Percentiles rank a stretch among this genome's conserved stretches.
Conservation (phyloP, 306 rosid genomes). For the Chamaecrista fasciculata region DNA sequence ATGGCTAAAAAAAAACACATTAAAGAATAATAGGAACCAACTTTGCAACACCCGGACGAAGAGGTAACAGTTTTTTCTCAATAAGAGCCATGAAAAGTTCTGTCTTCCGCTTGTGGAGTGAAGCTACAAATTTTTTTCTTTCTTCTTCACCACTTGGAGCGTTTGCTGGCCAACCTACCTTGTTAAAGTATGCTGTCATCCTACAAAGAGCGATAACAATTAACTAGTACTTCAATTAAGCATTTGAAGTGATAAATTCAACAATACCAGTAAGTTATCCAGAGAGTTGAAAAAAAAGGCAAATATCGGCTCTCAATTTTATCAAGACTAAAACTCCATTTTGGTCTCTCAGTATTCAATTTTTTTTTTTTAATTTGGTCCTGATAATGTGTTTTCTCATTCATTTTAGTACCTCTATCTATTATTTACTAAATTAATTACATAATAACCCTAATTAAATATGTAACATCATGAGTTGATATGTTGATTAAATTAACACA, state of each 20-base stretch:
- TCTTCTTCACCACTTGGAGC: slow-evolving; percentile 72
- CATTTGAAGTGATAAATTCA: background rate
- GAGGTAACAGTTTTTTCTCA: slow-evolving; percentile 91
- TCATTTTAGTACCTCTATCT: no score
- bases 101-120: slow-evolving; percentile 93
- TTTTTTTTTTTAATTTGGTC: no score
- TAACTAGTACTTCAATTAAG: slow-evolving; percentile 21
- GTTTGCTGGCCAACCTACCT: slow-evolving; percentile 89
- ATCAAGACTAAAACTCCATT: no score
- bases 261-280: background rate
- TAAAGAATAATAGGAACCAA: slow-evolving; percentile 52
- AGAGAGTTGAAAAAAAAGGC: background rate
- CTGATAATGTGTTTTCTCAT: no score
- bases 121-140: slow-evolving; percentile 80
- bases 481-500: no score
- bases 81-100: slow-evolving; percentile 89
- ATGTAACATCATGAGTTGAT: no score
- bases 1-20: slow-evolving; percentile 1
- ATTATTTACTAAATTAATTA: no score
- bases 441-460: no score
- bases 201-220: slow-evolving; percentile 38
- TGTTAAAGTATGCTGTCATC: slow-evolving; percentile 94
- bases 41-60: slow-evolving; percentile 98
- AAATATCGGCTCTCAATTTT: background rate
- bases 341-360: no score